A percentile compares a stretch with the other conserved stretches of the same genome.
Conservation (phyloP, 2,329 filamentous ascomycete species). For the Tolypocladium capitatum region DNA sequence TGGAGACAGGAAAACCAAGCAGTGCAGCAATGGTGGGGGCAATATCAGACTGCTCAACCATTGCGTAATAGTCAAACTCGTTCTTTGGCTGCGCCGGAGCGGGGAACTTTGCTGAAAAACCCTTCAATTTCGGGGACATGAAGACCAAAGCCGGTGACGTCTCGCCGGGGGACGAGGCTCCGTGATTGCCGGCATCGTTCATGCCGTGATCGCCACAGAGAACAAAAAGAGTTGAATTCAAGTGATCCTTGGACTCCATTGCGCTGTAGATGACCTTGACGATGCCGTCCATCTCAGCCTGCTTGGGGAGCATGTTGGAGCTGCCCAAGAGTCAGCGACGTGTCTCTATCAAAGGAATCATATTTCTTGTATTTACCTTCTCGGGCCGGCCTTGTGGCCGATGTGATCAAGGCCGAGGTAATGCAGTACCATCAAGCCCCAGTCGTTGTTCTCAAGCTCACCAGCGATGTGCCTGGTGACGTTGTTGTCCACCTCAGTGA, state of each 20-base stretch:
- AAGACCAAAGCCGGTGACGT: constrained; percentile 89
- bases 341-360: not conserved
- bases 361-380: constrained; percentile 43
- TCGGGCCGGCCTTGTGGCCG: constrained; percentile 86
- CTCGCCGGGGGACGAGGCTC: constrained; percentile 84
- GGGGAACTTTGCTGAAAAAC: constrained; percentile 28
- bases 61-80: constrained; percentile 73
- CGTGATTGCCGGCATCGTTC: constrained; percentile 97
- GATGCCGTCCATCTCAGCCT: constrained; percentile 83
- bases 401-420: constrained; percentile 96
- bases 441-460: constrained; percentile 67
- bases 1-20: constrained; percentile 74
- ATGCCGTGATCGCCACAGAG: constrained; percentile 95
- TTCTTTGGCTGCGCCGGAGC: constrained; percentile 46
- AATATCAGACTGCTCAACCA: constrained; percentile 88
- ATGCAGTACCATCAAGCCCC: constrained; percentile 88
- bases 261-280: constrained; percentile 63
- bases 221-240: constrained; percentile 68
- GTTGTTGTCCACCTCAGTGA: constrained; percentile 94
- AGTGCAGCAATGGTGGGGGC: constrained; percentile 79
- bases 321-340: constrained; percentile 27
- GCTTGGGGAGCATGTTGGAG: constrained; percentile 84
- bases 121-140: constrained; percentile 67
- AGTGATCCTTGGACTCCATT: constrained; percentile 56
- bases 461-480: constrained; percentile 78